These are phyloP conservation scores for Fusarium annulatum DNA, from an alignment of 2,329 filamentous ascomycete genomes.

Conservation along the genomic window DNA sequence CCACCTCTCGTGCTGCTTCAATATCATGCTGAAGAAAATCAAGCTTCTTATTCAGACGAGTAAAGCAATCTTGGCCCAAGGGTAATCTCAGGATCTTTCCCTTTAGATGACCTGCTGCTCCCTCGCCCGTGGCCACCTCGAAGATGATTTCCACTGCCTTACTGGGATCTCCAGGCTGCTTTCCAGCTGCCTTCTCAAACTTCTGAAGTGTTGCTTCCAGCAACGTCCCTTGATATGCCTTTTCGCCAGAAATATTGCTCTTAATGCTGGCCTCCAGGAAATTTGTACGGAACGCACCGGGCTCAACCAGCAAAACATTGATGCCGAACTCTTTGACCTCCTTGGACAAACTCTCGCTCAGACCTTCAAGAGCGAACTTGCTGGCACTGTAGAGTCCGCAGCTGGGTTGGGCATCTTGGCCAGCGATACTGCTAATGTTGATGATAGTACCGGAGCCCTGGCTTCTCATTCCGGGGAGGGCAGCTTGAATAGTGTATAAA, in stretches of 20 bases:
- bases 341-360: slow-evolving; percentile 55
- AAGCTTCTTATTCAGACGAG: slow-evolving; percentile 43
- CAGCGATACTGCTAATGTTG: slow-evolving; percentile 60
- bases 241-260: slow-evolving; percentile 32
- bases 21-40: slow-evolving; percentile 25
- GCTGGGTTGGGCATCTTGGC: slow-evolving; percentile 52
- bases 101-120: slow-evolving; percentile 41
- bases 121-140: slow-evolving; percentile 50
- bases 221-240: slow-evolving; percentile 46
- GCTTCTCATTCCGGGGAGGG: slow-evolving; percentile 59
- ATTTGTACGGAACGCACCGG: slow-evolving; percentile 62
- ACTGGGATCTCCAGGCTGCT: slow-evolving; percentile 55
- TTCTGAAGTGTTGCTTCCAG: slow-evolving; percentile 41
- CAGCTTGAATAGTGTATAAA: slow-evolving; percentile 59
- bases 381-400: slow-evolving; percentile 58
- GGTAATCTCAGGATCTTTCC: slow-evolving; percentile 49
- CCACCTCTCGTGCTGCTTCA: slow-evolving; percentile 21
- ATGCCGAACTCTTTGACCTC: slow-evolving; percentile 60
- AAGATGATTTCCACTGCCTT: slow-evolving; percentile 52
- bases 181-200: slow-evolving; percentile 45
- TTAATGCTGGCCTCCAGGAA: slow-evolving; percentile 50
- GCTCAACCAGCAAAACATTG: slow-evolving; percentile 58
- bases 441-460: slow-evolving; percentile 56
- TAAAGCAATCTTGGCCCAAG: slow-evolving; percentile 50
- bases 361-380: slow-evolving; percentile 57